Conservation (phyloP, 345 rosid species). For the Euphorbia pulcherrima region DNA sequence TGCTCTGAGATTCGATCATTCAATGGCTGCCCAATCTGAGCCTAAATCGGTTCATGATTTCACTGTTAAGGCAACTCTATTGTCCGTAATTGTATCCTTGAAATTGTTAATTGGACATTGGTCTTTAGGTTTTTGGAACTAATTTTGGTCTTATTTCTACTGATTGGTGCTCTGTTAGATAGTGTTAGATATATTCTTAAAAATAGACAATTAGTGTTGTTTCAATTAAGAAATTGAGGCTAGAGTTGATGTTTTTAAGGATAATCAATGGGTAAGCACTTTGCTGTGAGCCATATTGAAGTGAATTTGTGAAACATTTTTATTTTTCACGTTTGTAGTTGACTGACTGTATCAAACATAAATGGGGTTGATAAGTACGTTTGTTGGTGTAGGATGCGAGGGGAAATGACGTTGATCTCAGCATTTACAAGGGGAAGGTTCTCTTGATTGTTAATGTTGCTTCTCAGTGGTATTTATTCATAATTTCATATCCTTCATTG, state of each 20-base stretch:
- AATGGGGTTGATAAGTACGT: neutral
- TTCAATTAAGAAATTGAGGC: neutral
- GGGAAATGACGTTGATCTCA: slow-evolving; percentile 69
- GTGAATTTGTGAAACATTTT: neutral
- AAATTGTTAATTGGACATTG: neutral
- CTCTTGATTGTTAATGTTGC: slow-evolving; percentile 94
- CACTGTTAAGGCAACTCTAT: slow-evolving; percentile 90
- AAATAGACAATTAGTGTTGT: neutral
- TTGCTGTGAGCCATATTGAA: neutral
- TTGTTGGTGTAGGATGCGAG: slow-evolving; percentile 56
- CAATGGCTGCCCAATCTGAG: slow-evolving; percentile 62
- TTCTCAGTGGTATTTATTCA: slow-evolving; percentile 91
- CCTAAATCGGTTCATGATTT: slow-evolving; percentile 61
- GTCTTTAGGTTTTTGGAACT: neutral
- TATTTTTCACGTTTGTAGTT: too few species aligned
- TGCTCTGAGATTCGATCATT: slow-evolving; percentile 38
- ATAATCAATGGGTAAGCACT: neutral
- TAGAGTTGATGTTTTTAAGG: neutral
- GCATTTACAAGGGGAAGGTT: slow-evolving; percentile 79
- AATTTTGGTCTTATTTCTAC: neutral
- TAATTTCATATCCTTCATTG: neutral
- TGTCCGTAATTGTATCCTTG: neutral
- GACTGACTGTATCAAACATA: too few species aligned
- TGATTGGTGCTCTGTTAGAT: neutral
- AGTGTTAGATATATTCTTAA: too few species aligned